Conservation (phyloP, 225 moss, liverwort and hornwort genomes). For the Physcomitrium patens region DNA sequence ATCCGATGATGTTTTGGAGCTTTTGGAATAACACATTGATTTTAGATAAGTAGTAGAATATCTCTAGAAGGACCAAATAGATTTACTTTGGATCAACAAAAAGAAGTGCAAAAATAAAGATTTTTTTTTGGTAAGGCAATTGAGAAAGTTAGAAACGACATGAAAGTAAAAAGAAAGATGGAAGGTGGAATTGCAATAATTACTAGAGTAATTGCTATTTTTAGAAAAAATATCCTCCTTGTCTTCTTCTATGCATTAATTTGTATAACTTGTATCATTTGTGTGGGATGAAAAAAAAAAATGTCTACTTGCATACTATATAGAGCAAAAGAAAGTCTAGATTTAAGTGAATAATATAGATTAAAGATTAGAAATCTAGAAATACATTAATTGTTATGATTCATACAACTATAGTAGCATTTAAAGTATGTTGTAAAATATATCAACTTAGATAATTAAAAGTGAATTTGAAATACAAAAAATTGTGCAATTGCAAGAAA, state of each 20-base stretch:
- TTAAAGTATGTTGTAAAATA: conserved; percentile 48
- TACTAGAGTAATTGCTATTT: conserved; percentile 43
- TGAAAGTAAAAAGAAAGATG: conserved; percentile 29
- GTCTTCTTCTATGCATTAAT: conserved; percentile 64
- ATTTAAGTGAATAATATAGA: conserved; percentile 69
- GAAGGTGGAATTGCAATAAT: conserved; percentile 10
- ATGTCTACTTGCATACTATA: conserved; percentile 43
- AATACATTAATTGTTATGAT: conserved; percentile 72
- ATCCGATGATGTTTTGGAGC: conserved; percentile 66
- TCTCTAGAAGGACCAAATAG: conserved; percentile 89
- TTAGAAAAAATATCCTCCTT: conserved; percentile 32
- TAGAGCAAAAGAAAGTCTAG: conserved; percentile 56
- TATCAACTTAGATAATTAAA: too few relatives aligned
- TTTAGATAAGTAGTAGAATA: conserved; percentile 57
- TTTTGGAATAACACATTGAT: conserved; percentile 67
- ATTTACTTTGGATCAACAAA: conserved; percentile 76
- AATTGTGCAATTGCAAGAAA: too few relatives aligned
- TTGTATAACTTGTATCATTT: conserved; percentile 60
- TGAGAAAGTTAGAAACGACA: conserved; percentile 27
- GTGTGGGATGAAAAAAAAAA: conserved; percentile 55
- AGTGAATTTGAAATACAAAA: too few relatives aligned
- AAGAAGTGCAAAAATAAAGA: conserved; percentile 59
- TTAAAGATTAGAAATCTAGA: conserved; percentile 75
- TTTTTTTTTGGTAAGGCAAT: conserved; percentile 31
- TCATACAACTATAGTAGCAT: conserved; percentile 61